A percentile compares a stretch with the other conserved stretches of the same genome.
Evolutionary conservation across 345 rosid genomes (phyloP).

Genomic region (Salix suchowensis): DNA sequence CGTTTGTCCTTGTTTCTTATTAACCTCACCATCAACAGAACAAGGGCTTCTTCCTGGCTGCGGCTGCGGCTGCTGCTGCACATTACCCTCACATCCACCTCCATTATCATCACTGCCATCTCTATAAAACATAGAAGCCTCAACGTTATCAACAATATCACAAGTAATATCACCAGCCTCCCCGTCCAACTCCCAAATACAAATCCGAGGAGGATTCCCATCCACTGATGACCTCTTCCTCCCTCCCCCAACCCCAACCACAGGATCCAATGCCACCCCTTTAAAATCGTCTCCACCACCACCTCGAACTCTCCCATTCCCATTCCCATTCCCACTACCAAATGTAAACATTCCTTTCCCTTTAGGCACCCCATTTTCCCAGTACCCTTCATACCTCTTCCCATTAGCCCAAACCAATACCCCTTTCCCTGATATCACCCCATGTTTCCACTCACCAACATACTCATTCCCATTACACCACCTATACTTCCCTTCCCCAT

Average conservation of each 20-base stretch:
- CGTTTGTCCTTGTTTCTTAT: slow-evolving; percentile 57
- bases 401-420: slow-evolving; percentile 53
- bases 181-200: slow-evolving; percentile 56
- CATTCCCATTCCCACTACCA: slow-evolving; percentile 14
- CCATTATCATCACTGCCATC: slow-evolving; percentile 28
- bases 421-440: slow-evolving; percentile 52
- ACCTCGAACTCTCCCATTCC: neutral
- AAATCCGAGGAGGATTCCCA: slow-evolving; percentile 60
- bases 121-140: slow-evolving; percentile 51
- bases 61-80: neutral
- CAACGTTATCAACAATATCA: slow-evolving; percentile 78
- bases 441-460: slow-evolving; percentile 56
- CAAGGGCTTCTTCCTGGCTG: slow-evolving; percentile 8
- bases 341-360: slow-evolving; percentile 57
- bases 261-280: slow-evolving; percentile 1
- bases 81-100: slow-evolving; percentile 3
- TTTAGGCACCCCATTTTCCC: slow-evolving; percentile 65
- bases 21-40: slow-evolving; percentile 35
- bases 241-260: neutral
- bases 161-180: slow-evolving; percentile 75
- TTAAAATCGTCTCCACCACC: slow-evolving; percentile 10
- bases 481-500: slow-evolving; percentile 57
- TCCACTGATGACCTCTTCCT: slow-evolving; percentile 25
- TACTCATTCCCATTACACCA: slow-evolving; percentile 67
- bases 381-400: slow-evolving; percentile 51